phyloP scores from a whole-genome alignment of 805 yeast genomes.

The Candida mattraensis region DNA sequence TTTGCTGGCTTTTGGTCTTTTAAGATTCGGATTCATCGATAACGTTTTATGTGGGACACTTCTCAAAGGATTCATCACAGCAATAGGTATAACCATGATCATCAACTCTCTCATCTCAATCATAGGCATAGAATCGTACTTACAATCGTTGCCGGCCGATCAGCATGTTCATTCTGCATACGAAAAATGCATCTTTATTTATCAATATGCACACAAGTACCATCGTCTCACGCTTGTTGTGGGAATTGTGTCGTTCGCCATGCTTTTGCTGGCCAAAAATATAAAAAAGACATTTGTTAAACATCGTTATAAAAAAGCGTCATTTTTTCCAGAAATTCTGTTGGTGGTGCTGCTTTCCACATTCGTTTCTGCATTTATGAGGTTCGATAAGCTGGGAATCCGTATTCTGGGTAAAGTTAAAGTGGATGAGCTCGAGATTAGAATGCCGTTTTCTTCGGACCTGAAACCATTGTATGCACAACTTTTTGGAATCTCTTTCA shows the following conservation, averaged over 20 bases:
- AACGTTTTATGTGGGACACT: slow-evolving; percentile 75
- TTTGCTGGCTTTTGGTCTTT: slow-evolving; percentile 69
- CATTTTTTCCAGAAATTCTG: slow-evolving; percentile 83
- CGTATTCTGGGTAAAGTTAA: slow-evolving; percentile 68
- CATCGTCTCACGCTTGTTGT: slow-evolving; percentile 64
- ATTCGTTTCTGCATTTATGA: slow-evolving; percentile 43
- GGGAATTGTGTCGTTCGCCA: slow-evolving; percentile 51
- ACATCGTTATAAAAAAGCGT: slow-evolving; percentile 40
- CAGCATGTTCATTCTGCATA: slow-evolving; percentile 67
- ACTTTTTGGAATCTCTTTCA: slow-evolving; percentile 66
- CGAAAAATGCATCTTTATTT: slow-evolving; percentile 62
- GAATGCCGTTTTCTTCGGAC: slow-evolving; percentile 55
- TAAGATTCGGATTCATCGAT: slow-evolving; percentile 85
- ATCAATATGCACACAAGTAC: slow-evolving; percentile 43
- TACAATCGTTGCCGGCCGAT: slow-evolving; percentile 43
- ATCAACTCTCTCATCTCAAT: slow-evolving; percentile 71
- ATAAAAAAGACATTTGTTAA: slow-evolving; percentile 39
- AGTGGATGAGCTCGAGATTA: slow-evolving; percentile 48
- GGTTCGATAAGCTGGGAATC: slow-evolving; percentile 57
- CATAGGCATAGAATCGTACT: slow-evolving; percentile 58
- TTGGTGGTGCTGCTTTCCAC: slow-evolving; percentile 67
- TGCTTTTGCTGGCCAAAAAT: slow-evolving; percentile 42
- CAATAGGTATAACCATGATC: slow-evolving; percentile 83
- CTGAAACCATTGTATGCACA: slow-evolving; percentile 50
- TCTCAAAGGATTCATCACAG: slow-evolving; percentile 79